Evolutionary conservation across 2,329 filamentous ascomycete genomes (phyloP), one percentile per base, ranked within the genome.

Genomic region (Triangularia setosa): DNA sequence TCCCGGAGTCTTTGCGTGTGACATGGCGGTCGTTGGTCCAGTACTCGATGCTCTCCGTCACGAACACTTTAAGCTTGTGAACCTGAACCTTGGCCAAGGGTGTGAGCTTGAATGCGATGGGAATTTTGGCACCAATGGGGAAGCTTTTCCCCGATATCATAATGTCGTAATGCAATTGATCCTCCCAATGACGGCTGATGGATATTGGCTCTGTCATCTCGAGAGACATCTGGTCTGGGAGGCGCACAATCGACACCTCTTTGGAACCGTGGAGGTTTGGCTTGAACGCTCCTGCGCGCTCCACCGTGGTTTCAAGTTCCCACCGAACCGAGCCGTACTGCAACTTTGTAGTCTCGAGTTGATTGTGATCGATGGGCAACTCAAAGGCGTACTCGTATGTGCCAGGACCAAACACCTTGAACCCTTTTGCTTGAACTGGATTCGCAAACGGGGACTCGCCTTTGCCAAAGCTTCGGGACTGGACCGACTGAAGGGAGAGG

Each of bases 71-170:
- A 75, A 97, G 89, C 69, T 94, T 89, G 77, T 97, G 93, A 62
- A 94, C 91, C 75, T 96, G 92, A 6, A 97, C 93, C 79, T 97
- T 97, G 65, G 93, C 93, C 23, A 97, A 79, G 0, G 93, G 93
- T 0, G 93, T 97, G 69, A 97, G 82, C 76, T 96, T 97, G 81
- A 97, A 96, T 1, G 93, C 93, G 65, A 97, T 95, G 0, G 93
- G 93, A 16, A 97, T 92, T 71, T 91, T 91, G 44, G 90, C 86
- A 16, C 93, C 93, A 21, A 97, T 85, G 0, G 93, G 92, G 65
- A 97, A 97, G 0, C 93, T 96, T 81, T 97, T 97, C 62, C 93
- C 93, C 1, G 93, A 97, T 62, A 97, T 96, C 74, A 97, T 89
- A 70, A 97, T 97, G 72, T 97, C 93, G 78, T 97, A 97, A 73